phyloP scores from a whole-genome alignment of 371 early-diverging fungal genomes.

The Blakeslea trispora region DNA sequence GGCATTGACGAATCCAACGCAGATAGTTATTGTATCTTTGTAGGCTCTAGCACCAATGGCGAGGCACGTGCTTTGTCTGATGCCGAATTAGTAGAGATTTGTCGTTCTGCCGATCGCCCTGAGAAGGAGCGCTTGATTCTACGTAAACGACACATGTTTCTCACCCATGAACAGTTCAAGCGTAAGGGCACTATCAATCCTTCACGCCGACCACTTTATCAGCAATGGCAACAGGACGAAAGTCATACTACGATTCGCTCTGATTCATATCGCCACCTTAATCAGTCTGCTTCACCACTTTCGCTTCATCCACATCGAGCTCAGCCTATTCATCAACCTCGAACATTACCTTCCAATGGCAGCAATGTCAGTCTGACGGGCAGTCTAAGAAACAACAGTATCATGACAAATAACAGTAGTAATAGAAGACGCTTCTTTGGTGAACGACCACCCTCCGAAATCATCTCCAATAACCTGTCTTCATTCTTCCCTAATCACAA shows the following conservation, averaged over 20 bases:
- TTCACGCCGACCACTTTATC: slow-evolving; percentile 17
- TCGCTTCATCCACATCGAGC: neutral
- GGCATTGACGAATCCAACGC: slow-evolving; percentile 60
- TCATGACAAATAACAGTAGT: neutral
- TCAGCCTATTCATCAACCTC: too few species aligned
- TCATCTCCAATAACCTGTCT: slow-evolving; percentile 84
- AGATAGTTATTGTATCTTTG: slow-evolving; percentile 66
- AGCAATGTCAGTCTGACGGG: neutral
- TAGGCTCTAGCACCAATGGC: slow-evolving; percentile 62
- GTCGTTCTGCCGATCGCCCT: slow-evolving; percentile 64
- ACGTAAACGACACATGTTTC: slow-evolving; percentile 71
- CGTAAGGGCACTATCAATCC: slow-evolving; percentile 52
- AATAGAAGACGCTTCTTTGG: slow-evolving; percentile 77
- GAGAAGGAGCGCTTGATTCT: slow-evolving; percentile 78
- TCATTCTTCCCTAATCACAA: slow-evolving; percentile 85
- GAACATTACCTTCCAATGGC: neutral
- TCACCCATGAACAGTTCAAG: slow-evolving; percentile 63
- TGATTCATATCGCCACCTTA: too few species aligned
- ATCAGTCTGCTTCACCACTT: too few species aligned
- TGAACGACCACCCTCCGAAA: slow-evolving; percentile 90
- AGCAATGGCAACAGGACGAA: slow-evolving; percentile 5
- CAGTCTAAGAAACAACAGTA: too few species aligned
- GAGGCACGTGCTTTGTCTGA: slow-evolving; percentile 71
- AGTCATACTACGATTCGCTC: too few species aligned
- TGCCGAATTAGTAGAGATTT: slow-evolving; percentile 72